Conservation (phyloP, 768 basidiomycete species). For the Candolleomyces efflorescens region DNA sequence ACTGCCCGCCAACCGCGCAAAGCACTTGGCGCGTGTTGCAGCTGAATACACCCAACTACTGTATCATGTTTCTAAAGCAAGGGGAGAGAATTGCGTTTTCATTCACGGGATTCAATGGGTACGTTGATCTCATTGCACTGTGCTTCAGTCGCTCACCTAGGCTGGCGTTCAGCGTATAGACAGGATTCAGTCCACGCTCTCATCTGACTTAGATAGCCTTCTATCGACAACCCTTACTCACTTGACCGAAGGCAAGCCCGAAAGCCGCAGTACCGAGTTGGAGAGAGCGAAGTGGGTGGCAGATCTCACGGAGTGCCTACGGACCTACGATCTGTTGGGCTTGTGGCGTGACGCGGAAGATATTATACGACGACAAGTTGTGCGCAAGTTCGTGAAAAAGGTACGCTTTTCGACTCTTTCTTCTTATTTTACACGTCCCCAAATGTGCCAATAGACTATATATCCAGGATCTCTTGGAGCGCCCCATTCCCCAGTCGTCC, state of each 20-base stretch:
- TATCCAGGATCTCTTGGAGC: conserved; percentile 62
- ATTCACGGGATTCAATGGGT: conserved; percentile 87
- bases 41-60: conserved; percentile 89
- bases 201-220: conserved; percentile 80
- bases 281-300: conserved; percentile 59
- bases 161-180: conserved; percentile 57
- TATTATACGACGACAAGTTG: conserved; percentile 66
- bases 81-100: conserved; percentile 70
- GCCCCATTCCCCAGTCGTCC: conserved; percentile 71
- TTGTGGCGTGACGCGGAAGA: conserved; percentile 90
- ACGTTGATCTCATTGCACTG: conserved; percentile 24
- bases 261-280: conserved; percentile 50
- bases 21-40: conserved; percentile 81
- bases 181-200: conserved; percentile 78
- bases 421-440: not conserved
- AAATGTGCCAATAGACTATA: conserved; percentile 52
- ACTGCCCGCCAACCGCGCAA: conserved; percentile 60
- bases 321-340: conserved; percentile 74
- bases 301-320: conserved; percentile 75
- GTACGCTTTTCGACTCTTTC: conserved; percentile 34
- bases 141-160: conserved; percentile 6
- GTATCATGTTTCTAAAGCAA: conserved; percentile 85
- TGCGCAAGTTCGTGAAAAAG: conserved; percentile 74
- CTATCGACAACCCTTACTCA: conserved; percentile 60
- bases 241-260: conserved; percentile 44